Percentiles rank a stretch among this genome's conserved stretches.
phyloP scores from a whole-genome alignment of 202 grass and related monocot genomes.

The Miscanthus sacchariflorus region DNA sequence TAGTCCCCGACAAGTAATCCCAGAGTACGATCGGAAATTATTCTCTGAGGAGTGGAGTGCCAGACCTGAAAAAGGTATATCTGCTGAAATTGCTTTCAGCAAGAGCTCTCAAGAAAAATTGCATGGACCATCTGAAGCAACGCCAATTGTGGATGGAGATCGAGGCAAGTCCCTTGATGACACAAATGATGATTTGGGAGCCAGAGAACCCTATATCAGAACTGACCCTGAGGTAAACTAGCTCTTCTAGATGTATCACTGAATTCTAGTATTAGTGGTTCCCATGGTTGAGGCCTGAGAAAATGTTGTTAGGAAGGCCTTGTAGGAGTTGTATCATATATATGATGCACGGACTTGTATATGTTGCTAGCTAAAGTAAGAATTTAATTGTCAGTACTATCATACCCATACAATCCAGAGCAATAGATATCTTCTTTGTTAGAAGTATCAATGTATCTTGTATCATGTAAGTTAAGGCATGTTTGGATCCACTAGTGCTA shows the following conservation, averaged over 20 bases:
- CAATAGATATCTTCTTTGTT: constrained; percentile 7
- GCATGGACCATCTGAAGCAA: constrained; percentile 57
- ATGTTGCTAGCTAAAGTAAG: constrained; percentile 29
- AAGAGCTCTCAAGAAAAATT: constrained; percentile 58
- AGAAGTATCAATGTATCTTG: constrained; percentile 9
- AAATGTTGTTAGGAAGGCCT: constrained; percentile 26
- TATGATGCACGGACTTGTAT: neutral
- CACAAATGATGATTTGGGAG: constrained; percentile 60
- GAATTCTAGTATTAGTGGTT: constrained; percentile 26
- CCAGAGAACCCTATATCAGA: constrained; percentile 66
- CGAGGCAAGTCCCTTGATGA: constrained; percentile 57
- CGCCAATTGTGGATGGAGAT: constrained; percentile 56
- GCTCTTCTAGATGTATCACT: constrained; percentile 25
- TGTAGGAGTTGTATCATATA: constrained; percentile 5
- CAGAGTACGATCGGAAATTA: constrained; percentile 74
- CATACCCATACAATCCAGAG: constrained; percentile 16
- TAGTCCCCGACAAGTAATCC: constrained; percentile 48
- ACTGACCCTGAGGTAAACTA: constrained; percentile 80
- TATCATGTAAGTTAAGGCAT: constrained; percentile 11
- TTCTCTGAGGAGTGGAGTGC: constrained; percentile 95
- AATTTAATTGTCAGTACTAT: neutral
- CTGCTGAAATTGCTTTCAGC: constrained; percentile 81
- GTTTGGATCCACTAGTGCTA: neutral
- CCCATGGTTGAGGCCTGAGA: constrained; percentile 25
- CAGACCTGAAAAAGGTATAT: constrained; percentile 67